Evolutionary conservation across 1,284 basidiomycete species (phyloP), one percentile per base, ranked within the genome.

Genomic region (Cryptococcus amylolentus): DNA sequence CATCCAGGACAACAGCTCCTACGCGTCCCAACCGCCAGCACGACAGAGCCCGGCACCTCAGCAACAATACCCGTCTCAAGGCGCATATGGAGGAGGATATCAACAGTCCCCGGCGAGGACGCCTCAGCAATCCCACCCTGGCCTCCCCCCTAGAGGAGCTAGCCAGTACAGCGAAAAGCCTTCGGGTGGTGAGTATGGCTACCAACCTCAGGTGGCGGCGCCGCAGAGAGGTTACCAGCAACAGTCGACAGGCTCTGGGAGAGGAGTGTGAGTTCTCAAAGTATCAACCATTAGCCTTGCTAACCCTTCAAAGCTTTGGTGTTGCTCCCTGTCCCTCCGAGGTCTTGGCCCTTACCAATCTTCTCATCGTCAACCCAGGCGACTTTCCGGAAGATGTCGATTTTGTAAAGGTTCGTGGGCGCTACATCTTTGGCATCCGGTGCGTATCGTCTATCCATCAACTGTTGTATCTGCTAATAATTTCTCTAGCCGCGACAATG

Each of bases 291-390:
- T 23, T 2, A 23, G 23, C 0, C 23, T 23, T 23, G 51, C n/a
- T 14, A 10, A 23, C n/a, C 16, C 7, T 13, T 2, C 8, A 5
- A 16, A 56, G 57, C 53, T 79, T 70, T 60, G 65, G 70, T 46
- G 75, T 80, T 48, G 76, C 73, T 23, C 68, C 77, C 3, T 78
- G 78, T 46, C 79, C 80, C 5, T 72, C 67, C 16, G 71, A 82
- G 12, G 81, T 70, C 9, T 67, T 91, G 37, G 91, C 90, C 0
- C 79, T 91, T 58, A 84, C 84, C n/a, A 94, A 93, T 73, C 86
- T 88, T 61, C 73, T 94, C 16, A 83, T 92, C 43, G 88, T 91
- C 26, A 80, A 89, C 73, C 85, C 87, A 1, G 57, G 79, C 9
- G 90, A 94, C 75, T 92, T 93, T 65, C 75, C 79, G 9, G 62